phyloP scores from a whole-genome alignment of 2,329 filamentous ascomycete species.

The Tolypocladium endophyticum region DNA sequence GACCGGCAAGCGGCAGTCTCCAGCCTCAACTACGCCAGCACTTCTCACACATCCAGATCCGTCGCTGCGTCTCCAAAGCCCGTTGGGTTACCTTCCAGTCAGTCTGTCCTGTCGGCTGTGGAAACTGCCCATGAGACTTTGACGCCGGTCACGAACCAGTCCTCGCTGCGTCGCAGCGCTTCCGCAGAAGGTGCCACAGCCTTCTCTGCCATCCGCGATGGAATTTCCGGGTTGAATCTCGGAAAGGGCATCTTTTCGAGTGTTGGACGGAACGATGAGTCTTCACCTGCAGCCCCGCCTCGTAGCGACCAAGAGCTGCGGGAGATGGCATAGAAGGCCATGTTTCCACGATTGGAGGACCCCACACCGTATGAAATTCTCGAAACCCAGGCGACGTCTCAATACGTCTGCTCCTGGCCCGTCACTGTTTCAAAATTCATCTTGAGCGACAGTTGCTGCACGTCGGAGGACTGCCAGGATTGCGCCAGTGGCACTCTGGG shows the following conservation, averaged over 20 bases:
- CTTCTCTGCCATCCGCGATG: conserved; percentile 36
- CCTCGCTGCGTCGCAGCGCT: conserved; percentile 30
- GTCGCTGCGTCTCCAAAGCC: conserved; percentile 24
- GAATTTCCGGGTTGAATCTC: conserved; percentile 35
- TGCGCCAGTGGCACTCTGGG: background rate
- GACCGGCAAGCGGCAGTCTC: conserved; percentile 26
- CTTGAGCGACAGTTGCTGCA: background rate
- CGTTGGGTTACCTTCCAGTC: conserved; percentile 26
- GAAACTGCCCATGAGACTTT: conserved; percentile 46
- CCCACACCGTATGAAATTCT: conserved; percentile 20
- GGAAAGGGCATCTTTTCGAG: conserved; percentile 33
- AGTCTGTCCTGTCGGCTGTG: conserved; percentile 47
- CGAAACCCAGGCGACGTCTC: conserved; percentile 17
- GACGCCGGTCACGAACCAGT: conserved; percentile 27
- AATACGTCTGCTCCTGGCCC: background rate
- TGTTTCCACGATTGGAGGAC: conserved; percentile 18
- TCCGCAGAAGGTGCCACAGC: conserved; percentile 34
- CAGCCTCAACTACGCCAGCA: conserved; percentile 18
- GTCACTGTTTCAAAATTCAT: background rate
- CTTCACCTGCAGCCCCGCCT: conserved; percentile 9
- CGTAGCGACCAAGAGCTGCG: conserved; percentile 31
- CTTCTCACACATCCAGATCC: conserved; percentile 10
- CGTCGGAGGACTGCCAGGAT: background rate
- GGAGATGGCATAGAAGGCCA: conserved; percentile 36
- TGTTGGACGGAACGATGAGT: conserved; percentile 16